Percentiles rank a stretch among this genome's conserved stretches.
phyloP scores from a whole-genome alignment of 2,329 filamentous ascomycete species.

The Dryadomyces quercus-mongolicae region DNA sequence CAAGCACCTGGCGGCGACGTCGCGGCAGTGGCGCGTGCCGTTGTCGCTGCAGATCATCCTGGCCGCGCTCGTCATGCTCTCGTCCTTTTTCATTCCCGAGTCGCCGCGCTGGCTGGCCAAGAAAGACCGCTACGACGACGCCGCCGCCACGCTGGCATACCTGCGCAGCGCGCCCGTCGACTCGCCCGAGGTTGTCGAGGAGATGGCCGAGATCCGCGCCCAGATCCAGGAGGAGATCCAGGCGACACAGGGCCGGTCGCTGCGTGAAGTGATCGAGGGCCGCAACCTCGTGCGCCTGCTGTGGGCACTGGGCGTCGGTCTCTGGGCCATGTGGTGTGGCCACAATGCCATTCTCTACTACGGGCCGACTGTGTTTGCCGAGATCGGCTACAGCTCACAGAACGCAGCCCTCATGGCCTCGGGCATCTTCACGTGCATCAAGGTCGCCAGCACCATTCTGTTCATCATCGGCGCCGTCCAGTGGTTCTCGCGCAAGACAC shows the following conservation, averaged over 20 bases:
- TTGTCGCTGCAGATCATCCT: constrained; percentile 49
- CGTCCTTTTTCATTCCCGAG: constrained; percentile 63
- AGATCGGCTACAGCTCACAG: constrained; percentile 46
- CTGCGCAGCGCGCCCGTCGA: constrained; percentile 44
- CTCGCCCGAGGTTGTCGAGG: constrained; percentile 30
- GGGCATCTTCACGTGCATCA: constrained; percentile 28
- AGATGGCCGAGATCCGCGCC: constrained; percentile 59
- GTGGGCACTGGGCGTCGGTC: constrained; percentile 1
- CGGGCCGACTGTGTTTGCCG: constrained; percentile 48
- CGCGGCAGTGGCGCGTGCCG: constrained; percentile 38
- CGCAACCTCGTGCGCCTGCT: background rate
- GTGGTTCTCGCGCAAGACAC: constrained; percentile 12
- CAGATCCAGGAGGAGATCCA: background rate
- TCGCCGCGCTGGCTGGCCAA: constrained; percentile 65
- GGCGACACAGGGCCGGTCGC: background rate
- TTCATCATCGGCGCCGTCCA: constrained; percentile 12
- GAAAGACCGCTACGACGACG: constrained; percentile 49
- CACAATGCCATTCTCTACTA: constrained; percentile 58
- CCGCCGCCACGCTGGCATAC: constrained; percentile 56
- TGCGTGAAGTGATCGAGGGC: constrained; percentile 15
- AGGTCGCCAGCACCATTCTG: constrained; percentile 10
- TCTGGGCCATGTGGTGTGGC: constrained; percentile 57
- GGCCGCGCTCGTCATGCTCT: constrained; percentile 46
- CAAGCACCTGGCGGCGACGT: constrained; percentile 18
- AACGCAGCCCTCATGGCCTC: constrained; percentile 48